Conservation (phyloP, 2,329 filamentous ascomycete species). For the Fusarium protoensiforme region DNA sequence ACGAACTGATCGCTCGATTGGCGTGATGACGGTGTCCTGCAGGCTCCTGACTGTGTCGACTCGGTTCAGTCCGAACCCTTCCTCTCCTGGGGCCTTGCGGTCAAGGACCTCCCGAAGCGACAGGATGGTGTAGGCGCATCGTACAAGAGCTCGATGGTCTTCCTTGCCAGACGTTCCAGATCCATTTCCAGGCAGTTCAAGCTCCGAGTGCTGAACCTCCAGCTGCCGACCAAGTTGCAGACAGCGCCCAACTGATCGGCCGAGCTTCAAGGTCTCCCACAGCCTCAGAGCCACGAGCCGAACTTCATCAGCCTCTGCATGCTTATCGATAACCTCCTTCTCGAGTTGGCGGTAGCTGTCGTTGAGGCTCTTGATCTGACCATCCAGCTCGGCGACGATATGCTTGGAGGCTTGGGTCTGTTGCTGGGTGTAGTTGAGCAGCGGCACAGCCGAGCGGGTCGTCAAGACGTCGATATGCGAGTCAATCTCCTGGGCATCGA, state of each 20-base stretch:
- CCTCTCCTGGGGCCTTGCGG: conserved; percentile 74
- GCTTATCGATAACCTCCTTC: conserved; percentile 85
- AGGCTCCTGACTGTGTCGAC: conserved; percentile 79
- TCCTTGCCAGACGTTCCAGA: conserved; percentile 61
- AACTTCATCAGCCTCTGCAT: conserved; percentile 87
- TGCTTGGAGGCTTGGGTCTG: conserved; percentile 78
- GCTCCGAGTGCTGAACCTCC: conserved; percentile 84
- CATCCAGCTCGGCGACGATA: conserved; percentile 81
- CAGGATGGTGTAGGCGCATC: conserved; percentile 83
- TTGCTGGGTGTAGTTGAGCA: conserved; percentile 80
- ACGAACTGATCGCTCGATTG: conserved; percentile 79
- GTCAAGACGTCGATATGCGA: conserved; percentile 93
- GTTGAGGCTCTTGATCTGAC: conserved; percentile 82
- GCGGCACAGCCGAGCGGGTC: conserved; percentile 82
- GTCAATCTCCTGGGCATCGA: conserved; percentile 97
- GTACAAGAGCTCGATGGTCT: conserved; percentile 82
- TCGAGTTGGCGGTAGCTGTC: conserved; percentile 88
- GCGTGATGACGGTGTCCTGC: conserved; percentile 74
- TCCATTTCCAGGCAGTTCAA: conserved; percentile 42
- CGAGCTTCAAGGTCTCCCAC: conserved; percentile 82
- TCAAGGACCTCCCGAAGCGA: conserved; percentile 79
- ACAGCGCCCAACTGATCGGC: conserved; percentile 80
- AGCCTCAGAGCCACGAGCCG: conserved; percentile 80
- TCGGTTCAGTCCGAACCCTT: conserved; percentile 79
- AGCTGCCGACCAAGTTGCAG: conserved; percentile 86